Conservation (phyloP, 208 protist species). For the Herpetomonas samuelpessoai region DNA sequence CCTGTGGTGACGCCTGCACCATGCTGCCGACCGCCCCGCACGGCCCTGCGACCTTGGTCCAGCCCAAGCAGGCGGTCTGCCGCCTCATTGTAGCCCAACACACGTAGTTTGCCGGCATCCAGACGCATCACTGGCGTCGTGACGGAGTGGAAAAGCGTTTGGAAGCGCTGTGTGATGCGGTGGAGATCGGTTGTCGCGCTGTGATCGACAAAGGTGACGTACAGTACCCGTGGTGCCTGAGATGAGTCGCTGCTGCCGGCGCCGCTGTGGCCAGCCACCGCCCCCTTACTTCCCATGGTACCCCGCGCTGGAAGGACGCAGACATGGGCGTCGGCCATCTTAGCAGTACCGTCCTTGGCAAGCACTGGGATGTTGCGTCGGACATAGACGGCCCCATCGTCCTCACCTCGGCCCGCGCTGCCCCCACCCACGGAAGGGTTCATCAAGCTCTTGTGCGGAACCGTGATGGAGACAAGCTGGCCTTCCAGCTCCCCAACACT, state of each 20-base stretch:
- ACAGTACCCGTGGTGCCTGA: neutral
- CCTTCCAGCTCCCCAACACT: conserved; percentile 17
- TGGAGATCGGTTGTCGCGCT: neutral
- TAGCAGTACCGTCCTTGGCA: neutral
- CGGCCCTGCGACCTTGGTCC: no score
- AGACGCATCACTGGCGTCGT: conserved; percentile 1
- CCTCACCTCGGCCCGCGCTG: neutral
- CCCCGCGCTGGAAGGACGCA: neutral
- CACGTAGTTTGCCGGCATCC: neutral
- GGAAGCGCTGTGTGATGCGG: conserved; percentile 6
- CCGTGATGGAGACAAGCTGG: conserved; percentile 25
- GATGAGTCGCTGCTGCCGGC: neutral
- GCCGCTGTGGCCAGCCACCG: neutral
- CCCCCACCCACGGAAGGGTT: conserved; percentile 1
- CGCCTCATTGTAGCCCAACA: conserved; percentile 7
- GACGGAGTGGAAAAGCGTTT: conserved; percentile 4
- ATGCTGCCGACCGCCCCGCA: no score
- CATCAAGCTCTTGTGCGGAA: no score
- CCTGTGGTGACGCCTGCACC: no score
- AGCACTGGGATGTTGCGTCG: neutral
- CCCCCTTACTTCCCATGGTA: no score
- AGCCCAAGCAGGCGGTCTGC: conserved; percentile 5
- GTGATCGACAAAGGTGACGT: conserved; percentile 4
- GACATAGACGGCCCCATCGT: neutral
- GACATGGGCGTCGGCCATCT: neutral